Percentiles rank a stretch among this genome's conserved stretches.
phyloP scores from a whole-genome alignment of 2,329 filamentous ascomycete species.

The Penicillium sp. region DNA sequence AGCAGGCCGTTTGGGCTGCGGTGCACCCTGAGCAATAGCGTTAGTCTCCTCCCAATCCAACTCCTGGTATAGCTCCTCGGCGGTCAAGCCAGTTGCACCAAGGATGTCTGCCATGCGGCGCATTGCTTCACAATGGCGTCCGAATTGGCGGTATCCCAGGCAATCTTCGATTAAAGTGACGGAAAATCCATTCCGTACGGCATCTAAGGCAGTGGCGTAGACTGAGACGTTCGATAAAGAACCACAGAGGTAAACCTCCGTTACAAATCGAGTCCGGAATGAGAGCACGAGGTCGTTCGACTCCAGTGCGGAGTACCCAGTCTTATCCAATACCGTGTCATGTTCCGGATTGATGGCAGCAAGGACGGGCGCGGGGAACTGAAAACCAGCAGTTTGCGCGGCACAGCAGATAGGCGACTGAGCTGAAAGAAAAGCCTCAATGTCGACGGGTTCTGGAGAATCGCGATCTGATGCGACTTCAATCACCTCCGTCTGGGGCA shows the following conservation, averaged over 20 bases:
- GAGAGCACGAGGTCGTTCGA: constrained; percentile 70
- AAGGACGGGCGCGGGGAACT: constrained; percentile 53
- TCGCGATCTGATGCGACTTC: constrained; percentile 22
- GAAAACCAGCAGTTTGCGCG: constrained; percentile 43
- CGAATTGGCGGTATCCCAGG: constrained; percentile 72
- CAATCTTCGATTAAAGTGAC: constrained; percentile 88
- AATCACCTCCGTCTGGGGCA: constrained; percentile 20
- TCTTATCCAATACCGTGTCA: constrained; percentile 65
- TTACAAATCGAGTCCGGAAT: constrained; percentile 83
- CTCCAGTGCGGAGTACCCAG: constrained; percentile 84
- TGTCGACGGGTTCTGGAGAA: constrained; percentile 31
- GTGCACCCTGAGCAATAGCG: constrained; percentile 29
- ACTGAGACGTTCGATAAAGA: constrained; percentile 84
- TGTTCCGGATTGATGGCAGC: constrained; percentile 50
- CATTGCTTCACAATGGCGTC: constrained; percentile 70
- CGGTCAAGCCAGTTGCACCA: constrained; percentile 66
- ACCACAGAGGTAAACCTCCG: constrained; percentile 86
- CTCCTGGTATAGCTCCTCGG: constrained; percentile 58
- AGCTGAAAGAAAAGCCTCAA: constrained; percentile 45
- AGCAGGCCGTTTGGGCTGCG: constrained; percentile 14
- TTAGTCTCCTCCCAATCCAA: constrained; percentile 44
- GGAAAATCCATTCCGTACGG: constrained; percentile 80
- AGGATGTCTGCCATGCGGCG: constrained; percentile 71
- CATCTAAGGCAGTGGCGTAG: constrained; percentile 88
- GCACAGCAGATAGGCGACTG: constrained; percentile 40